Evolutionary conservation across 495 filamentous ascomycete genomes (phyloP).

Genomic region (Aspergillus bridgeri): DNA sequence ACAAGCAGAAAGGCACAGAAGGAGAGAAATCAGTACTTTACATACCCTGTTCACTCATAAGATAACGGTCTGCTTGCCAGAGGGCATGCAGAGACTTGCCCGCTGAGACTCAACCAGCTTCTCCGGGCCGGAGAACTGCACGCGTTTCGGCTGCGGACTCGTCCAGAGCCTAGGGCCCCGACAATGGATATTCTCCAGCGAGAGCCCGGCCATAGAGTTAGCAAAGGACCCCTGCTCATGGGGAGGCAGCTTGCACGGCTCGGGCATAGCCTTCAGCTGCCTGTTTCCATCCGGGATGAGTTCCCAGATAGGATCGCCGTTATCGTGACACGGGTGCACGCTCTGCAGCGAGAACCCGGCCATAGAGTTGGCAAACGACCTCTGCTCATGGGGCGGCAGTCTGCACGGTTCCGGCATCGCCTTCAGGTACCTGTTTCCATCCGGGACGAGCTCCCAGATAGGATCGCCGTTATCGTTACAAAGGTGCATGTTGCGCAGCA

Average conservation of each 20-base stretch:
- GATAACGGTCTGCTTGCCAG: neutral
- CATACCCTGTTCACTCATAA: neutral
- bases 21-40: neutral
- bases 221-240: neutral
- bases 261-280: neutral
- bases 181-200: neutral
- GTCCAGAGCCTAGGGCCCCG: neutral
- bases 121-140: neutral
- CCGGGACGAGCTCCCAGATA: neutral
- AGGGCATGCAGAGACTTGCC: neutral
- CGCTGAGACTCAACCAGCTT: neutral
- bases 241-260: neutral
- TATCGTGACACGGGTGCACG: no score
- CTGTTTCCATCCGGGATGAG: neutral
- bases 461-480: neutral
- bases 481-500: constrained; percentile 3
- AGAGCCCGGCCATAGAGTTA: neutral
- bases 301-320: no score
- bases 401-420: neutral
- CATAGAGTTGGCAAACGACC: neutral
- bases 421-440: neutral
- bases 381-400: neutral
- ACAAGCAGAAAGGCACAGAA: neutral
- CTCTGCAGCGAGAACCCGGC: neutral
- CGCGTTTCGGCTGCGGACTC: neutral